Evolutionary conservation across 2,329 filamentous ascomycete genomes (phyloP), one percentile per base, ranked within the genome.

Genomic region (Alternaria consortialis): DNA sequence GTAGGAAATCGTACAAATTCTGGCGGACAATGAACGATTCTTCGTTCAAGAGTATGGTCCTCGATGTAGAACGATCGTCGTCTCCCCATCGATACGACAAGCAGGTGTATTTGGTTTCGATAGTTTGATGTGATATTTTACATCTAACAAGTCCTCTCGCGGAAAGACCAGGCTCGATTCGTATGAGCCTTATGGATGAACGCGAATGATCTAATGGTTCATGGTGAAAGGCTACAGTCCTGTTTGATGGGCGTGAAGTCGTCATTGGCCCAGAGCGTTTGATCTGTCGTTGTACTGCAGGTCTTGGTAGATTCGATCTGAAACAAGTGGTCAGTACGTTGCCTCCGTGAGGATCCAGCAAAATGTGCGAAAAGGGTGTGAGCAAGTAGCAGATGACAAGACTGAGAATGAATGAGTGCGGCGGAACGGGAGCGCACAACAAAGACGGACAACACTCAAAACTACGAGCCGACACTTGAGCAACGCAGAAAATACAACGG

Each of bases 1-100:
- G 31, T 5, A 64, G 55, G 36, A 64, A 64, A 29, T 61, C 58
- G 29, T 20, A 56, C 4, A 64, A 44, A 32, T 58, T 64, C 15
- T 39, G 36, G 4, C 58, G 54, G 20, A 64, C 34, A 9, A 43
- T 23, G 40, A 64, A 64, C 7, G 46, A 52, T 34, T 44, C 23
- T 4, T 55, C 58, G 25, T 64, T 58, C 46, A 64, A 29, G 5
- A 53, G 17, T 20, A 64, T 62, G 15, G 5, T 8, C 7, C 23
- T 36, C 20, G 20, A 42, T 1, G 23, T 43, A 2, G 6, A 3
- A 9, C 42, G 43, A 11, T 47, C 12, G 9, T 39, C 36, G 5
- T 44, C 36, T 7, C 56, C 56, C 56, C 56, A 58, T 5, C n/a
- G 29, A 25, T 53, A 58, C 23, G 56, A 58, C 8, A 58, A 17